Base-by-base conservation (phyloP, 176 grass and related monocot genomes). In the Avena insularis region DNA sequence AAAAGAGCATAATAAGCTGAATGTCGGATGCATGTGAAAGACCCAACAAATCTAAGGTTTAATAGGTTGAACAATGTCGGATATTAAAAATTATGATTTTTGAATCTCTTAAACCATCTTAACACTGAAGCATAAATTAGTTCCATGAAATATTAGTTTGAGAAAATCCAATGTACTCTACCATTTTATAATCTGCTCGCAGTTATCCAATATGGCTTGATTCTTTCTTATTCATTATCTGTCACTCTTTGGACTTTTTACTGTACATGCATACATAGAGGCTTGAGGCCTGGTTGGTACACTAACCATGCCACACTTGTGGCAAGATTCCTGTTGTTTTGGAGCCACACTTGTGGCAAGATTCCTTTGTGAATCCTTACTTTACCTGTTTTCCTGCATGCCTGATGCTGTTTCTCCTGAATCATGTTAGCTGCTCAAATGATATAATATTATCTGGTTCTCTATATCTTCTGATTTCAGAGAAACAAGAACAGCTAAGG, bases 401-500 rank as follows among this genome's bases (percentile, higher is more conserved):
- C 35, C 16, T 74, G 75, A 20, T 14, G 9, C 12, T 62, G 49
- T 54, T 83, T 84, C 62, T 83, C 33, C 72, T 87, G n/a, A 25
- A 86, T 77, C 38, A 36, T 21, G 10, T 83, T 83, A 80, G 25
- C 55, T 83, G 82, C 73, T 69, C 3, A 47, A 69, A 25, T 75
- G 56, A 68, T 65, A 71, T 71, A 63, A 47, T 64, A 55, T 77
- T 54, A 25, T 66, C 23, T 82, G 50, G 33, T 20, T 48, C 45
- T 83, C 49, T 82, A 55, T 55, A 11, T 79, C 21, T 82, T 87
- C 19, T 63, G 75, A 43, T 84, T 73, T 62, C 63, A 98, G 97
- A 94, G 77, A 90, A 98, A 89, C 87, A 93, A 86, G 89, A 93
- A 57, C 92, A 90, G 59, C 73, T 98, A 83, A 93, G 78, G 57